Evolutionary conservation across 257 asterid species (phyloP), one percentile per base, ranked within the genome.

Genomic region (Vinca minor): DNA sequence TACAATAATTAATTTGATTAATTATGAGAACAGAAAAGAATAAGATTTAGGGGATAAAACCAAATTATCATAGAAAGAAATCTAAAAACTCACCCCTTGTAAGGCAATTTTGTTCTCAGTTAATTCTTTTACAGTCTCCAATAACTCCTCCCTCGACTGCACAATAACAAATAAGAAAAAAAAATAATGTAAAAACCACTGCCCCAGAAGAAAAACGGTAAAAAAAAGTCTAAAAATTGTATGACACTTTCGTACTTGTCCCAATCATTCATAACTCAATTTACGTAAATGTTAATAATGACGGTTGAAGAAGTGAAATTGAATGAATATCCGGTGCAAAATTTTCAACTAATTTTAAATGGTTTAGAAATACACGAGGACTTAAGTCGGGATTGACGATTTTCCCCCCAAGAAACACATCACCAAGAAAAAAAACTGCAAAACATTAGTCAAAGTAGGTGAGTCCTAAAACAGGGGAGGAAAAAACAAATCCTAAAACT

Each of bases 131-230:
- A 84, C 52, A 53, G 21, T 62, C 58, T 65, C 74, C 65, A 53
- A 5, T 34, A 59, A 75, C 36, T 81, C 75, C 62, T 78, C 79
- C 54, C 35, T 81, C 10, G 71, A 55, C 96, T 85, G 84, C 71
- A 72, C 42, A 52, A 55, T 23, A 41, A 48, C 7, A 13, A 21
- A 18, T 3, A 15, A 26, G 21, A 29, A 71, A 44, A 53, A 15
- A 17, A 42, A 4, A 12, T 17, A 26, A 14, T 41, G 25, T 17
- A 15, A 21, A 54, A 34, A 59, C 8, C 25, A 23, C 26, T 18
- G 10, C 13, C 14, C 23, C 9, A 23, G 4, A n/a, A 3, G 38
- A 34, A 34, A 34, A 0, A 38, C 1, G 12, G 12, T 3, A 17
- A 53, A 0, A 25, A 42, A 17, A 32, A 36, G 8, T 12, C 13